A percentile compares a stretch with the other conserved stretches of the same genome.
These are phyloP conservation scores for Penicillium arizonense DNA, from an alignment of 495 filamentous ascomycete species.

Conservation along the genomic window DNA sequence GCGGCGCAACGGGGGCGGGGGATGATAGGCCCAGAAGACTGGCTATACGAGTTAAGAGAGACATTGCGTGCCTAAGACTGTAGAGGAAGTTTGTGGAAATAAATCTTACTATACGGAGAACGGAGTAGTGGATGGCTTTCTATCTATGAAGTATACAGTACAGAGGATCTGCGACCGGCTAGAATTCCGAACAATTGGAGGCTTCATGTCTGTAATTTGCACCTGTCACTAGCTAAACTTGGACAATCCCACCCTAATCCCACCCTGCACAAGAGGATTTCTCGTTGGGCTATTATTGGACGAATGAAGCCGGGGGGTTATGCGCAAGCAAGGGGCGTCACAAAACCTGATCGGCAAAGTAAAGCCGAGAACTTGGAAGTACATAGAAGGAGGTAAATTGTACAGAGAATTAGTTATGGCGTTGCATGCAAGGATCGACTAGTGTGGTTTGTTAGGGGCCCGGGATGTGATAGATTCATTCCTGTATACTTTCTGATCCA, in stretches of 20 bases:
- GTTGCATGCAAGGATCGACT: background rate
- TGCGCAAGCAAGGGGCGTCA: slow-evolving; percentile 4
- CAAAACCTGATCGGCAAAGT: too few species aligned
- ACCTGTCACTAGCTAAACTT: background rate
- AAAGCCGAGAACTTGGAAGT: background rate
- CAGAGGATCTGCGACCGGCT: background rate
- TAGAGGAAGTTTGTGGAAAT: background rate
- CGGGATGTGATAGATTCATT: slow-evolving; percentile 1
- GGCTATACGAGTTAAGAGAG: slow-evolving; percentile 19
- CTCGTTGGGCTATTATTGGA: background rate
- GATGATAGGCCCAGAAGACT: slow-evolving; percentile 14
- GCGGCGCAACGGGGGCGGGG: slow-evolving; percentile 8
- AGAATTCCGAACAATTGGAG: background rate
- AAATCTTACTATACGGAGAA: background rate
- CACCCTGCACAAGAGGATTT: too few species aligned
- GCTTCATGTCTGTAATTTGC: background rate
- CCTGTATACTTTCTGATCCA: background rate
- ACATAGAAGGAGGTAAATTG: background rate
- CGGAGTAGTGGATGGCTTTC: too few species aligned
- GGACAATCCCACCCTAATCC: too few species aligned
- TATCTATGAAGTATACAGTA: background rate
- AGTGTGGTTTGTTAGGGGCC: background rate
- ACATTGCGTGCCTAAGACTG: slow-evolving; percentile 9
- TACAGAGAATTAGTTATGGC: too few species aligned
- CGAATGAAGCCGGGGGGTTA: background rate